Base-by-base conservation (phyloP, 805 yeast species). In the Jamesozyma rosinii region DNA sequence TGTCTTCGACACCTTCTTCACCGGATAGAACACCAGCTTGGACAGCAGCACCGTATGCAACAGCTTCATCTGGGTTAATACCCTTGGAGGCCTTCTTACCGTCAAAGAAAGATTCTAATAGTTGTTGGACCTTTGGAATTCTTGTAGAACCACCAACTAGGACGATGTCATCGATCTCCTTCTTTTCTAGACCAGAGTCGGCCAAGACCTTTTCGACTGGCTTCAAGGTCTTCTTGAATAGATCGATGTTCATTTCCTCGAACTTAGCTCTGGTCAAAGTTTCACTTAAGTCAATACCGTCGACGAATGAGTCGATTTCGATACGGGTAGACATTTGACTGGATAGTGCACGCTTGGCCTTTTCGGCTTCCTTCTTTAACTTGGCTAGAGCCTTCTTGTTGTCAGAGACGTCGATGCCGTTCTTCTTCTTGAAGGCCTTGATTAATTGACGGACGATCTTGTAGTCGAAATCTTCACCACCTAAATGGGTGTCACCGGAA, bases 41-140 rank as follows among this genome's bases (percentile, higher is more conserved):
- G 51, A 90, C 97, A 51, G 98, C 97, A 49, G 97, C 97, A 78
- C 98, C 98, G 60, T 81, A 90, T 36, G 97, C 98, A 62, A 90
- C 97, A 66, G 98, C 98, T 76, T 90, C 98, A 72, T 90, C 98
- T 51, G 98, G 97, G 75, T 90, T 90, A 63, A 90, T 90, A 60
- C 95, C 90, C 78, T 89, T 90, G 55, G 95, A 86, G 53, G 95
- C 90, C 71, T 88, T 88, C 77, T 92, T 90, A 59, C 95, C 95
- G 61, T 83, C 80, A 65, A 90, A 90, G 77, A 70, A 88, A 52
- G 82, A 76, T 71, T 90, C 95, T 55, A 90, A 77, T 59, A 90
- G 76, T 71, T 85, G 83, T 74, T 89, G 97, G 57, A 90, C 90
- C 77, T 88, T 92, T 71, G 97, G 98, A 72, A 90, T 92, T 77